Percentiles rank a stretch among this genome's conserved stretches.
Conservation (phyloP, 257 asterid genomes). For the Salvia splendens region DNA sequence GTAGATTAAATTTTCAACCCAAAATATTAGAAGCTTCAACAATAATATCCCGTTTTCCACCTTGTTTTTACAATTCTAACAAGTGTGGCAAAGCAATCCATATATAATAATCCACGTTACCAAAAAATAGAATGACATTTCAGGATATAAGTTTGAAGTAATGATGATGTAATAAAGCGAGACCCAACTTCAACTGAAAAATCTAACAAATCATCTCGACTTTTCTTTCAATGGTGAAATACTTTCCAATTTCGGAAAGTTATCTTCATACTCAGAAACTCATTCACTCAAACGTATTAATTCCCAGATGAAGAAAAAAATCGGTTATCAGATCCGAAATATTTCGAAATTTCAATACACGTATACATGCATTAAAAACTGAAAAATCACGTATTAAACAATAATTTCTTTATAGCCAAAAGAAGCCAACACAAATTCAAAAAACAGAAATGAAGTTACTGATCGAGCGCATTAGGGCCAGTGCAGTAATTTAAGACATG, state of each 20-base stretch:
- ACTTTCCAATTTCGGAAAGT: background rate
- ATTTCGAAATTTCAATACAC: background rate
- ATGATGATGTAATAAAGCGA: too few relatives aligned
- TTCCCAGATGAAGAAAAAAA: background rate
- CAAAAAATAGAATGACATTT: too few relatives aligned
- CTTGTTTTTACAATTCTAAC: too few relatives aligned
- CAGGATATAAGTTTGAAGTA: too few relatives aligned
- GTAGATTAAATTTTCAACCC: too few relatives aligned
- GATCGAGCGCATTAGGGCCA: conserved; percentile 96
- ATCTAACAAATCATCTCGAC: too few relatives aligned
- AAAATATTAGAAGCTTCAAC: too few relatives aligned
- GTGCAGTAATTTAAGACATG: conserved; percentile 68
- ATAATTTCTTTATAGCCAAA: conserved; percentile 26
- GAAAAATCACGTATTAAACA: background rate
- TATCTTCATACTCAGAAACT: background rate
- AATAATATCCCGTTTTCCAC: too few relatives aligned
- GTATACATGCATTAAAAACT: background rate
- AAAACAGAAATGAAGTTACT: conserved; percentile 42
- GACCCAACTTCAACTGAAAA: too few relatives aligned
- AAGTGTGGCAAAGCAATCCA: too few relatives aligned
- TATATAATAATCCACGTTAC: too few relatives aligned
- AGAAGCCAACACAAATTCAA: conserved; percentile 19
- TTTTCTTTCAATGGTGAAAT: background rate
- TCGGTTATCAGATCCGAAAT: background rate
- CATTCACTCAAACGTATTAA: background rate